Evolutionary conservation across 1,284 basidiomycete species (phyloP).

Genomic region (Phenoliferia sp.): DNA sequence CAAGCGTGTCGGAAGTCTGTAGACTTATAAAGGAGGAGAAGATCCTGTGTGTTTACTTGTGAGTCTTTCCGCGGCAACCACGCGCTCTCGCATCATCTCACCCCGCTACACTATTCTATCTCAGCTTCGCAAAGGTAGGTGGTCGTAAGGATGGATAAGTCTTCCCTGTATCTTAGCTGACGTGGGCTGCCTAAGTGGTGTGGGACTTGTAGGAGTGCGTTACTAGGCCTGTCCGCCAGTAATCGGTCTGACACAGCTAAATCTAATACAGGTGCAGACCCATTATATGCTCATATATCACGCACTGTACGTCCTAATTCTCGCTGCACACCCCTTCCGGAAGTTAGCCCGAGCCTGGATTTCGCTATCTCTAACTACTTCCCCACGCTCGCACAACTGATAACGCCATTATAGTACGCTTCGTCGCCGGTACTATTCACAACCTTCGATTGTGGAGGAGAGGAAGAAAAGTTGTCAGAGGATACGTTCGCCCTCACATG

Average conservation of each 20-base stretch:
- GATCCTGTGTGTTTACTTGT: background rate
- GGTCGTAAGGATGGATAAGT: no score
- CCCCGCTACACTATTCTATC: background rate
- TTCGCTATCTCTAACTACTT: background rate
- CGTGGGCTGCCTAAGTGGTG: background rate
- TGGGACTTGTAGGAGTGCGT: background rate
- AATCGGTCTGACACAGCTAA: background rate
- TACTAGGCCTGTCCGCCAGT: background rate
- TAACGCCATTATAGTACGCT: background rate
- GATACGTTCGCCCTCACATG: background rate
- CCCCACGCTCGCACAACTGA: background rate
- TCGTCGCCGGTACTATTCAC: background rate
- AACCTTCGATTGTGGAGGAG: background rate
- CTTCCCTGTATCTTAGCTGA: no score
- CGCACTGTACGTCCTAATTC: background rate
- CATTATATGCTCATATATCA: background rate
- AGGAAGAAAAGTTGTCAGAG: background rate
- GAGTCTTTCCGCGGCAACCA: no score
- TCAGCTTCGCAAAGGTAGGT: background rate
- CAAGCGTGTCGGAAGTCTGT: background rate
- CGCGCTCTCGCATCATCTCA: background rate
- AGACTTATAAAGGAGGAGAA: background rate
- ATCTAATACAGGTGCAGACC: background rate
- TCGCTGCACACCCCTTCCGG: no score
- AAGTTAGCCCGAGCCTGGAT: no score